Conservation (phyloP, 768 basidiomycete genomes). For the Suillus placidus region DNA sequence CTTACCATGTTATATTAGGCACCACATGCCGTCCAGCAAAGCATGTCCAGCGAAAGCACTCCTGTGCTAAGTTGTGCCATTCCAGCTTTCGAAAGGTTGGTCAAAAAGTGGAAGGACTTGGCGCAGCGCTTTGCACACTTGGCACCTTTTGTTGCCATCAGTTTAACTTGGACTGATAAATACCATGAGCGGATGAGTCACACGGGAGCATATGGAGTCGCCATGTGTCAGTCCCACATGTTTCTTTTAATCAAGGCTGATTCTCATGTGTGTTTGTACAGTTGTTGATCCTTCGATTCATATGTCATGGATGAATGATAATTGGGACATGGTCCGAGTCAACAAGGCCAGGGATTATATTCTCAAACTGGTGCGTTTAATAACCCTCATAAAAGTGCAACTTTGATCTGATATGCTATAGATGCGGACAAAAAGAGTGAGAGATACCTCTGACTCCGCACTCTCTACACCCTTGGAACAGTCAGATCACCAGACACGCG, state of each 20-base stretch:
- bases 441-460: neutral
- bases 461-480: neutral
- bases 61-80: slow-evolving; percentile 8
- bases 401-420: neutral
- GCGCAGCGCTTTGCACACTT: neutral
- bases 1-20: slow-evolving; percentile 2
- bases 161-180: neutral
- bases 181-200: slow-evolving; percentile 1
- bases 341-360: slow-evolving; percentile 1
- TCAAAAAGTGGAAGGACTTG: slow-evolving; percentile 7
- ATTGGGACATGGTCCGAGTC: neutral
- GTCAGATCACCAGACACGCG: neutral
- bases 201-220: neutral
- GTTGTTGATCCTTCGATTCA: neutral
- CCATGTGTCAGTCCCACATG: slow-evolving; percentile 2
- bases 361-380: neutral
- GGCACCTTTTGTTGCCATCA: neutral
- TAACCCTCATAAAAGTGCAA: neutral
- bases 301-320: slow-evolving; percentile 2
- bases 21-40: neutral
- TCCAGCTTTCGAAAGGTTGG: slow-evolving; percentile 8
- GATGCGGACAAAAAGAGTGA: neutral
- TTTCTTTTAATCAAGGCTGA: neutral
- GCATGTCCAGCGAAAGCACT: slow-evolving; percentile 3
- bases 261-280: slow-evolving; percentile 1